Conservation (phyloP, 1,139 yeast genomes). For the Hyphopichia burtonii region DNA sequence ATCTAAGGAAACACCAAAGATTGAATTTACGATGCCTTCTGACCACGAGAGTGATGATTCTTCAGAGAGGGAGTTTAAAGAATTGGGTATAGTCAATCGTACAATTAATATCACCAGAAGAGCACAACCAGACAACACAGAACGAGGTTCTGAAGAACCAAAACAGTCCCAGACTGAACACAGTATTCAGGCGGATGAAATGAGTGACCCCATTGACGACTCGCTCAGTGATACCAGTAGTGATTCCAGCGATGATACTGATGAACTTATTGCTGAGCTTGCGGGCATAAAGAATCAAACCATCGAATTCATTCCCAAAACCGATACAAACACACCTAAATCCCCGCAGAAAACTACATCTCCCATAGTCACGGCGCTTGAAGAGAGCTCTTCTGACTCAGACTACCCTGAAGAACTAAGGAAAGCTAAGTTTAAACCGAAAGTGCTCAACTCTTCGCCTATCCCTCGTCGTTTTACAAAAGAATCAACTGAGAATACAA, state of each 20-base stretch:
- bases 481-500: too few species aligned
- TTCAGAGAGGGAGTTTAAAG: background rate
- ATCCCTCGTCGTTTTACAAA: too few species aligned
- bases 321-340: background rate
- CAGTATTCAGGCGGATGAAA: too few species aligned
- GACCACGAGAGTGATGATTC: background rate
- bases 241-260: background rate
- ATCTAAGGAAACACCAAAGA: too few species aligned
- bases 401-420: background rate
- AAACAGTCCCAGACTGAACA: too few species aligned
- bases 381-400: background rate
- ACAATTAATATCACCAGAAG: background rate
- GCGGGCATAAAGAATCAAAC: background rate
- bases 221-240: background rate
- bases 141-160: too few species aligned
- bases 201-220: background rate
- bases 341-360: background rate
- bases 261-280: background rate
- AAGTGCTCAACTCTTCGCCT: background rate
- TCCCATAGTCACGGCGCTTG: background rate
- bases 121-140: too few species aligned
- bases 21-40: too few species aligned
- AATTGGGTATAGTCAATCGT: background rate
- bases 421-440: background rate
- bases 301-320: background rate